A percentile compares a stretch with the other conserved stretches of the same genome.
Conservation (phyloP, 1,284 basidiomycete species). For the Vanrija humicola region DNA sequence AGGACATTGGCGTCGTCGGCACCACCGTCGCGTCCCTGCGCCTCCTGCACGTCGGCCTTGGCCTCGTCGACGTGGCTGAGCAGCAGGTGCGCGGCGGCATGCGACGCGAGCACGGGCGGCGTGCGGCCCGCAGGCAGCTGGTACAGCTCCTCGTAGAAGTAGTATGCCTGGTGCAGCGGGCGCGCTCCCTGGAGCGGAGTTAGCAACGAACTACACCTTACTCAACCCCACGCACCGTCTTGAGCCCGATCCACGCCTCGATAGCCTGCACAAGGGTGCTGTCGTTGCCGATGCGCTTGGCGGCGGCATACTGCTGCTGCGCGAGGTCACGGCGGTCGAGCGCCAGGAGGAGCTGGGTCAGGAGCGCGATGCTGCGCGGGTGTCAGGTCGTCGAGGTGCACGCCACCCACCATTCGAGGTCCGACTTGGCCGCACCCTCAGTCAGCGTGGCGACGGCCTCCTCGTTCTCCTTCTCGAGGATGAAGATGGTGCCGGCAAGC, state of each 20-base stretch:
- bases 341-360: constrained; percentile 78
- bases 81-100: constrained; percentile 76
- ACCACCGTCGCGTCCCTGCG: constrained; percentile 56
- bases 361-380: constrained; percentile 66
- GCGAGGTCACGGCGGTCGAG: constrained; percentile 80
- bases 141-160: constrained; percentile 89
- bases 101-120: constrained; percentile 68
- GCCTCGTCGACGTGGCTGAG: constrained; percentile 76
- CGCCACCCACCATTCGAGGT: constrained; percentile 82
- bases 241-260: constrained; percentile 79
- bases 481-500: constrained; percentile 77
- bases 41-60: constrained; percentile 77
- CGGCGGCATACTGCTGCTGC: constrained; percentile 73
- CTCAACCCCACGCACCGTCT: constrained; percentile 58
- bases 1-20: constrained; percentile 63
- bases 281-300: constrained; percentile 82
- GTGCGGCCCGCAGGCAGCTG: constrained; percentile 74
- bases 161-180: constrained; percentile 59
- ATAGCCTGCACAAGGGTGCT: constrained; percentile 82
- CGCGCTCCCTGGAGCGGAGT: constrained; percentile 49
- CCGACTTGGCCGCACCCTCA: constrained; percentile 63
- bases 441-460: constrained; percentile 85
- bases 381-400: too few species aligned
- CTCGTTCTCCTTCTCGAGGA: constrained; percentile 75
- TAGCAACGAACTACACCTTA: not conserved